phyloP scores from a whole-genome alignment of 306 rosid genomes.

The Chamaecrista fasciculata region DNA sequence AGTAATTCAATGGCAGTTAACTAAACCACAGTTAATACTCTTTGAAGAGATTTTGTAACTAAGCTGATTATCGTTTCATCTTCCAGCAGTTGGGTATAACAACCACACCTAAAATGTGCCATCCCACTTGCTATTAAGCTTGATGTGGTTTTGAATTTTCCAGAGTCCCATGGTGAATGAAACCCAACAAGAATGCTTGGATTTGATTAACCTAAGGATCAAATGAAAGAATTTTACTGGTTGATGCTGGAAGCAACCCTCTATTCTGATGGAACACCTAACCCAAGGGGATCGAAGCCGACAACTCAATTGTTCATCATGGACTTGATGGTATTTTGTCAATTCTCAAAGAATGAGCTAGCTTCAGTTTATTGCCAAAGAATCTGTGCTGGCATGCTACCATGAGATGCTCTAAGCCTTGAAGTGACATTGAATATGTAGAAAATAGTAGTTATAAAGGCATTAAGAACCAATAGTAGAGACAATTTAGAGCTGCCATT shows the following conservation, averaged over 20 bases:
- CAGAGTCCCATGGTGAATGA: background rate
- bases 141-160: background rate
- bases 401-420: background rate
- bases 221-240: background rate
- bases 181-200: background rate
- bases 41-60: no score
- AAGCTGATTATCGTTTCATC: no score
- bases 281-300: background rate
- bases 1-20: background rate
- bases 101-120: no score
- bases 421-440: no score
- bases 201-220: background rate
- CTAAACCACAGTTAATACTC: no score
- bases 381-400: no score
- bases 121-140: background rate
- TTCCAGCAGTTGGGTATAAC: no score
- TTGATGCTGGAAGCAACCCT: background rate
- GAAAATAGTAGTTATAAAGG: no score
- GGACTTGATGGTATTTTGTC: background rate
- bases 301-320: background rate
- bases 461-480: no score
- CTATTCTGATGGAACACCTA: background rate
- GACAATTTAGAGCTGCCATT: no score
- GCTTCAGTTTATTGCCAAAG: background rate
- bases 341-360: background rate